Base-by-base conservation (phyloP, 352 stramenopile species). In the Pythium pyrilobum region DNA sequence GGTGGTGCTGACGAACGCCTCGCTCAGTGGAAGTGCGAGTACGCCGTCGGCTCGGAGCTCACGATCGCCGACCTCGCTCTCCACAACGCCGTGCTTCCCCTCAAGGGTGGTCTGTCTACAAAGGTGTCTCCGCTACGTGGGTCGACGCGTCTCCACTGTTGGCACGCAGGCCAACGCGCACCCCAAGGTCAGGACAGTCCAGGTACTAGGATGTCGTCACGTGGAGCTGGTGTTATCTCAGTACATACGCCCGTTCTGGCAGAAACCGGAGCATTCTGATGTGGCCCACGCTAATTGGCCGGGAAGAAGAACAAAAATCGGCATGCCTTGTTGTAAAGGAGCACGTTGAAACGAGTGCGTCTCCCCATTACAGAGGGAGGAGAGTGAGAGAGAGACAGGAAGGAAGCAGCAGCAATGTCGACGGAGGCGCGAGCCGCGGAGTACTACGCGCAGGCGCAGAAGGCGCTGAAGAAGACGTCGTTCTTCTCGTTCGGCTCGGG, bases 401-500 rank as follows among this genome's bases (percentile, higher is more conserved):
- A 20, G 5, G 29, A 36, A n/a, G 2, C 42, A 52, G 44, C 24
- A 15, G 66, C 3, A 32, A 88, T 89, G 78, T 81, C 75, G 52
- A 72, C 78, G 13, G 85, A 93, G 47, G 76, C 76, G 52, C 88
- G 89, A 57, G 86, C 67, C 10, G 74, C 72, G 32, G 76, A 90
- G 29, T 94, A 83, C 62, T 62, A 93, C 52, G 71, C 75, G 44
- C 86, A 97, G 59, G 92, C 75, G 29, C 69, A 98, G 50, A 87
- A 96, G 60, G 77, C 77, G 25, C 69, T 98, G 20, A 93, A 94
- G 63, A 98, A 98, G 74, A 97, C 97, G 29, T 95, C 88, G 20
- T 98, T 97, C 82, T 98, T 99, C 67, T 96, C 88, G 16, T 98
- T 97, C 67, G 96, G 96, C 49, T 78, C 75, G 20, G 94, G 78